phyloP scores from a whole-genome alignment of 495 filamentous ascomycete genomes.

The Aspergillus haitiensis region DNA sequence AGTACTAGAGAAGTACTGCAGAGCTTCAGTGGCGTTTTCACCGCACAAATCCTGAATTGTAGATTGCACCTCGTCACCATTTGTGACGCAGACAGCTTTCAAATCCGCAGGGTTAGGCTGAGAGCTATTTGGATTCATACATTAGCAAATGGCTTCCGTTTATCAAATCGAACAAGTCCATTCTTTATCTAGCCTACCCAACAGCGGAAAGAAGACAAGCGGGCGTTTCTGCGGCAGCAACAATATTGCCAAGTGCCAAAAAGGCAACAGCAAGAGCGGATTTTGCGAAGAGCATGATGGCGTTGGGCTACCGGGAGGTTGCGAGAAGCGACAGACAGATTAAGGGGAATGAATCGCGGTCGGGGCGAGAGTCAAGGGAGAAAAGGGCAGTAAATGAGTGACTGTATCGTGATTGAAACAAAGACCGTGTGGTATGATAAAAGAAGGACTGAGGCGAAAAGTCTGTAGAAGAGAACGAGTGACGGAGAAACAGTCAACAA shows the following conservation, averaged over 20 bases:
- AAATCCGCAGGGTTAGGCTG: conserved; percentile 34
- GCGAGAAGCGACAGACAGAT: background rate
- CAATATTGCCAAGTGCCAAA: conserved; percentile 39
- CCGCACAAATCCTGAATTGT: conserved; percentile 32
- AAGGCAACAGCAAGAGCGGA: conserved; percentile 36
- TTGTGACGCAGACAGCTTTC: conserved; percentile 32
- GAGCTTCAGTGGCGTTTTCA: conserved; percentile 29
- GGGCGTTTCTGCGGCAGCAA: conserved; percentile 29
- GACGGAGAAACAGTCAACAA: conserved; percentile 14
- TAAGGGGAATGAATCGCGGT: conserved; percentile 19
- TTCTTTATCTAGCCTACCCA: conserved; percentile 31
- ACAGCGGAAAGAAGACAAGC: conserved; percentile 41
- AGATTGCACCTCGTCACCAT: conserved; percentile 33
- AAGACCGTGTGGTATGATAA: conserved; percentile 21
- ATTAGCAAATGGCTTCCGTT: conserved; percentile 22
- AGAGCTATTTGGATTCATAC: conserved; percentile 17
- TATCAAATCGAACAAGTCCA: background rate
- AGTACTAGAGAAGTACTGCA: conserved; percentile 36
- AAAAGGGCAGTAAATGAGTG: conserved; percentile 30
- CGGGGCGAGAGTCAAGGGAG: conserved; percentile 17
- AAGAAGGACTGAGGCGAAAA: conserved; percentile 30
- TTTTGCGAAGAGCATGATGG: conserved; percentile 42
- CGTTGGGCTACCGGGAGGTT: conserved; percentile 11
- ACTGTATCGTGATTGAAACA: conserved; percentile 19
- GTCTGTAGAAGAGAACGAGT: conserved; percentile 24